Percentiles rank a stretch among this genome's conserved stretches.
These are phyloP conservation scores for Yamadazyma siamensis DNA, from an alignment of 1,139 yeast species.

Conservation along the genomic window DNA sequence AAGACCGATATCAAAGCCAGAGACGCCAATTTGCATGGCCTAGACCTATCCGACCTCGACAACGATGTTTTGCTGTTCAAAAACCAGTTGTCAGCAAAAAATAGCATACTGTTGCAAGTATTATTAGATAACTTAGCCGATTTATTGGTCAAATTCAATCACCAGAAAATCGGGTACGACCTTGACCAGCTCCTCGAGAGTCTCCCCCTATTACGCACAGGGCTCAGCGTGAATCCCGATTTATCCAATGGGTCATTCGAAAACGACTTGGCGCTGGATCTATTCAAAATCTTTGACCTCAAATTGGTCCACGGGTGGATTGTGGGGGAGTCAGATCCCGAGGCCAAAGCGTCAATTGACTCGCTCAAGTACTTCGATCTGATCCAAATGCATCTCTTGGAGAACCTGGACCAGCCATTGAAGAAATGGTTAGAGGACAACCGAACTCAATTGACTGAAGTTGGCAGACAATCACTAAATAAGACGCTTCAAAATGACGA, in stretches of 20 bases:
- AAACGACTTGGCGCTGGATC: constrained; percentile 27
- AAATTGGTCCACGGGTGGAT: constrained; percentile 53
- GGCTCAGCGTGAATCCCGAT: constrained; percentile 70
- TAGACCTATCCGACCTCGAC: constrained; percentile 5
- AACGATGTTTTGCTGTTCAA: constrained; percentile 8
- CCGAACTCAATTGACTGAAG: constrained; percentile 66
- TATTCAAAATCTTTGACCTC: constrained; percentile 40
- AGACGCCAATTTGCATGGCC: constrained; percentile 12
- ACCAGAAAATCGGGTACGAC: constrained; percentile 16
- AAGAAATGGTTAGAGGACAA: constrained; percentile 47
- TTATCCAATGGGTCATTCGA: constrained; percentile 61
- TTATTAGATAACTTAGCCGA: constrained; percentile 47
- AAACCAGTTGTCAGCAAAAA: constrained; percentile 2
- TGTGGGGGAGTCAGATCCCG: constrained; percentile 14
- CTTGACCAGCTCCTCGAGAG: constrained; percentile 39
- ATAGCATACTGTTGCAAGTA: constrained; percentile 22
- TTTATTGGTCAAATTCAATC: constrained; percentile 28
- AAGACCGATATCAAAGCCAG: constrained; percentile 32
- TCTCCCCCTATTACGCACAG: constrained; percentile 68
- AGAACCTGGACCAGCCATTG: constrained; percentile 11
- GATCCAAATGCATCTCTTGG: constrained; percentile 39
- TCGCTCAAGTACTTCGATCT: constrained; percentile 41
- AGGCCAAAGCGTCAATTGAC: constrained; percentile 18
- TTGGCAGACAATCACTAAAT: constrained; percentile 52
- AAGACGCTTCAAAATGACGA: constrained; percentile 35